A percentile compares a stretch with the other conserved stretches of the same genome.
Evolutionary conservation across 257 asterid genomes (phyloP).

Genomic region (Scutellaria barbata): DNA sequence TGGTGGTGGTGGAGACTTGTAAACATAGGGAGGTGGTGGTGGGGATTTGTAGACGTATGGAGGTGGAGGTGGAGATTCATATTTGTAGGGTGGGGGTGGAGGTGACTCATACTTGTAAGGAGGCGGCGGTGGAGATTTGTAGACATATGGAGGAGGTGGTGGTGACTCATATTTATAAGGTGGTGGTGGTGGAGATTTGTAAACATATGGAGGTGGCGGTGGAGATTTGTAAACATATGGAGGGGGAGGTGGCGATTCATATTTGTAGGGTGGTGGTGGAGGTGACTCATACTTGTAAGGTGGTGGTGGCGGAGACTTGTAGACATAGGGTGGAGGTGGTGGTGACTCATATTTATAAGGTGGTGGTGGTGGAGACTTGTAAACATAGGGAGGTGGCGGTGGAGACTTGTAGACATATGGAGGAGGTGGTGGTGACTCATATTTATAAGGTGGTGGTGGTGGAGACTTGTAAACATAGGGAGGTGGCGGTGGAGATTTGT

Average conservation of each 20-base stretch:
- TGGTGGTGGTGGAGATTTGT: neutral
- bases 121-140: neutral
- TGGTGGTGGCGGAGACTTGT: neutral
- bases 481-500: neutral
- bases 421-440: neutral
- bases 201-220: neutral
- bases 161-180: neutral
- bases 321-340: neutral
- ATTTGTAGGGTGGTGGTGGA: neutral
- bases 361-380: neutral
- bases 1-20: neutral
- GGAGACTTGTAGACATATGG: neutral
- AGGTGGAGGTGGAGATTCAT: neutral
- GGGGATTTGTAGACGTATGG: neutral
- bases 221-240: neutral
- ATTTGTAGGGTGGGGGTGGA: neutral
- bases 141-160: neutral
- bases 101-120: neutral
- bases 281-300: neutral
- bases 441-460: neutral
- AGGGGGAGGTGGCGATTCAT: neutral
- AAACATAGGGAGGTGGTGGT: neutral
- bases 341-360: neutral
- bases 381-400: neutral
- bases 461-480: neutral